Evolutionary conservation across 441 rosid species (phyloP).

Genomic region (Adansonia grandidieri): DNA sequence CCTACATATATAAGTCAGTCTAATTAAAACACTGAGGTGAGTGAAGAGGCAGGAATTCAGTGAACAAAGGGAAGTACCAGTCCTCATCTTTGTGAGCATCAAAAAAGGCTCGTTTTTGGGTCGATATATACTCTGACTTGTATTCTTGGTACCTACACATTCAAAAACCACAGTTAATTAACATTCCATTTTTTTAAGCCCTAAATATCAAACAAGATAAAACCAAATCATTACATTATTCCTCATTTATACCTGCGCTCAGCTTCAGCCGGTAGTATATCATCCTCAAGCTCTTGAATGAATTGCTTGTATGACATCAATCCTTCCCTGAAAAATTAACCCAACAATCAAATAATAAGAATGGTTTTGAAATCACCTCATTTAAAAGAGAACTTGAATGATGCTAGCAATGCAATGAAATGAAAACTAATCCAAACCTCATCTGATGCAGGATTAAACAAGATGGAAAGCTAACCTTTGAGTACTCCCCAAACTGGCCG

Average conservation of each 20-base stretch:
- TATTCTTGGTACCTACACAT: slow-evolving; percentile 91
- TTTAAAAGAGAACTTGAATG: neutral
- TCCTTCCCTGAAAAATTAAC: slow-evolving; percentile 72
- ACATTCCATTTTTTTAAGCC: slow-evolving; percentile 2
- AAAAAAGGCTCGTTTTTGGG: slow-evolving; percentile 86
- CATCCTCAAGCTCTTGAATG: slow-evolving; percentile 99
- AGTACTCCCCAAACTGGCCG: slow-evolving; percentile 44
- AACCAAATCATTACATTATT: slow-evolving; percentile 20
- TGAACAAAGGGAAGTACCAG: slow-evolving; percentile 52
- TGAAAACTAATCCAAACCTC: slow-evolving; percentile 24
- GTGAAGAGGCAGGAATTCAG: no score
- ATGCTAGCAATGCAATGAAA: neutral
- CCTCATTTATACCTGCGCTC: slow-evolving; percentile 75
- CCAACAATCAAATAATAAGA: slow-evolving; percentile 13
- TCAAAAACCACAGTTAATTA: slow-evolving; percentile 26
- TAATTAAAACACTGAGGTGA: no score
- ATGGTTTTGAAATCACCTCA: neutral
- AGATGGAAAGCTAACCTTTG: slow-evolving; percentile 62
- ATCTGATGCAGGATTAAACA: slow-evolving; percentile 11
- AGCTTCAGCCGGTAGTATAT: slow-evolving; percentile 94
- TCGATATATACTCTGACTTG: slow-evolving; percentile 84
- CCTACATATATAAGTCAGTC: no score
- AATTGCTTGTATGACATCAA: slow-evolving; percentile 99
- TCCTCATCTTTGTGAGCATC: slow-evolving; percentile 90
- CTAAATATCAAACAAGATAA: slow-evolving; percentile 11